Evolutionary conservation across 1,284 basidiomycete genomes (phyloP).

Genomic region (Heterobasidion annosum): DNA sequence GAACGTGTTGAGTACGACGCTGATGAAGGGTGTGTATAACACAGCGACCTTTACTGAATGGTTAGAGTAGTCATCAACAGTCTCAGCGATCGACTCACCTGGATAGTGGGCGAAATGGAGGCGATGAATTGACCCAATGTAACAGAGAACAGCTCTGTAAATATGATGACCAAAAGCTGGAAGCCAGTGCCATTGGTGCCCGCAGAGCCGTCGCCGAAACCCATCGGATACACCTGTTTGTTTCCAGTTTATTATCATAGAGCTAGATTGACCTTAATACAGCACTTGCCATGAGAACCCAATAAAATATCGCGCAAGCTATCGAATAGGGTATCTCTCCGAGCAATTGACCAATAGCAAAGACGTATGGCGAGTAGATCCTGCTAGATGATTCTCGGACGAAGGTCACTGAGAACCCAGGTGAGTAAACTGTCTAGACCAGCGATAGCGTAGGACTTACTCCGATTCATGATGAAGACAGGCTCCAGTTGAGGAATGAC

Average conservation of each 20-base stretch:
- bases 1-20: constrained; percentile 61
- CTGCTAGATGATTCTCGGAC: constrained; percentile 70
- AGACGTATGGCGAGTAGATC: constrained; percentile 75
- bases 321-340: constrained; percentile 80
- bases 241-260: constrained; percentile 18
- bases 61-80: constrained; percentile 5
- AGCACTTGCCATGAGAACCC: constrained; percentile 57
- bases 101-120: constrained; percentile 66
- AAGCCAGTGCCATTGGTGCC: constrained; percentile 66
- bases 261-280: not conserved
- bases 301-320: constrained; percentile 68
- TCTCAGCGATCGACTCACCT: constrained; percentile 22
- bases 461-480: constrained; percentile 76
- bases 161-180: constrained; percentile 62
- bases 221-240: constrained; percentile 55
- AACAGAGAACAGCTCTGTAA: constrained; percentile 72
- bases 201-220: constrained; percentile 56
- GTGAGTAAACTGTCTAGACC: not conserved
- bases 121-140: constrained; percentile 71
- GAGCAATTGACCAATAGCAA: constrained; percentile 75
- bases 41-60: constrained; percentile 54
- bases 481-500: constrained; percentile 80
- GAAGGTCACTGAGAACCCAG: constrained; percentile 33
- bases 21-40: constrained; percentile 73
- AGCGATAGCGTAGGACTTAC: constrained; percentile 21